Evolutionary conservation across 495 filamentous ascomycete genomes (phyloP).

Genomic region (Penicillium ochrochloron): DNA sequence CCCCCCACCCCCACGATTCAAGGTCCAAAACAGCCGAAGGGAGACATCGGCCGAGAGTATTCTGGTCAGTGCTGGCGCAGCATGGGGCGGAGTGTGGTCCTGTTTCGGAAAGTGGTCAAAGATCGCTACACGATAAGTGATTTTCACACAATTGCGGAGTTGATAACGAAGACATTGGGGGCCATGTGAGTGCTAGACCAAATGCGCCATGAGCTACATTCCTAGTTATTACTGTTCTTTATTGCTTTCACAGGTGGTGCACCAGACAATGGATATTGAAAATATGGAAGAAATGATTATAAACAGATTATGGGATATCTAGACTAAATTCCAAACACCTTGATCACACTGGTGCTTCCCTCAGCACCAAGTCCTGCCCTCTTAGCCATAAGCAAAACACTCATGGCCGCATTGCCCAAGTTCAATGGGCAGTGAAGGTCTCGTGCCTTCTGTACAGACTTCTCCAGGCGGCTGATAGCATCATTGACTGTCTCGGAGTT

Average conservation of each 20-base stretch:
- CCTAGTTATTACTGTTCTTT: too few relatives aligned
- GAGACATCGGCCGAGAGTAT: not conserved
- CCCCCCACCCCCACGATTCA: not conserved
- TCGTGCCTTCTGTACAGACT: conserved; percentile 62
- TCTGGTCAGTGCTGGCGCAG: not conserved
- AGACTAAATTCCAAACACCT: conserved; percentile 35
- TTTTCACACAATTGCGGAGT: too few relatives aligned
- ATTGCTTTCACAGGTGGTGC: not conserved
- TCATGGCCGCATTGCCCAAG: conserved; percentile 49
- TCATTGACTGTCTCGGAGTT: conserved; percentile 56
- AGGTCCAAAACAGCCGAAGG: not conserved
- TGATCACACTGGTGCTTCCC: conserved; percentile 42
- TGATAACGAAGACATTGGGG: too few relatives aligned
- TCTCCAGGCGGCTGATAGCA: conserved; percentile 62
- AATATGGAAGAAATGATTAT: not conserved
- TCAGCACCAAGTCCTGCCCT: conserved; percentile 37
- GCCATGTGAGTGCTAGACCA: too few relatives aligned
- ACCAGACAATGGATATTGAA: not conserved
- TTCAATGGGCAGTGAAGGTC: conserved; percentile 50
- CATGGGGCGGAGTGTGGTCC: not conserved
- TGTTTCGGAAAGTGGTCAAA: not conserved
- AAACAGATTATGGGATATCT: conserved; percentile 16
- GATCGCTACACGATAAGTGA: not conserved
- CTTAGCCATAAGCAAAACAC: conserved; percentile 42
- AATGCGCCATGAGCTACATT: too few relatives aligned